Evolutionary conservation across 2,329 filamentous ascomycete genomes (phyloP).

Genomic region (Fusarium caatingaense): DNA sequence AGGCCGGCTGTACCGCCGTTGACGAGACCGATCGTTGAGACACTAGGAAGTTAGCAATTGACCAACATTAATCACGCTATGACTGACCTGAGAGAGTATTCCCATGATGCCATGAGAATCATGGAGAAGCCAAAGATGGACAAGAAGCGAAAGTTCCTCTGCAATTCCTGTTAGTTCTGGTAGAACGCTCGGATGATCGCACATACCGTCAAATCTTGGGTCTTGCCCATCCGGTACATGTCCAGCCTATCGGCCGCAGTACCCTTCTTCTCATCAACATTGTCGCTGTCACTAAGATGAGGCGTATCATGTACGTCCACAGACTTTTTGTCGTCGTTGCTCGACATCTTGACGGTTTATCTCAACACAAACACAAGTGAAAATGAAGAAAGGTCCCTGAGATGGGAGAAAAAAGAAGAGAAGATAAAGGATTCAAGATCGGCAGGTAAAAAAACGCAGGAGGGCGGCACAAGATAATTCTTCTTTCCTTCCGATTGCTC

Average conservation of each 20-base stretch:
- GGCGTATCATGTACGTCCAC: conserved; percentile 2
- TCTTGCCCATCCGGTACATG: conserved; percentile 42
- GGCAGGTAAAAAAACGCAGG: not conserved
- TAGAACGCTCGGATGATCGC: accelerated
- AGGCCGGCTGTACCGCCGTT: conserved; percentile 61
- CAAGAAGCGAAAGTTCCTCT: conserved; percentile 59
- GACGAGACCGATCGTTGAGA: conserved; percentile 40
- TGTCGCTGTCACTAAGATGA: not conserved
- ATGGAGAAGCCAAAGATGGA: conserved; percentile 61
- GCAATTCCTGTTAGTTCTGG: accelerated
- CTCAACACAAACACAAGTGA: not conserved
- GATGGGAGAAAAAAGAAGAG: not conserved
- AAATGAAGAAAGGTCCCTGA: not conserved
- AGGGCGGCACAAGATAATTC: not conserved
- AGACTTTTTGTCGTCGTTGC: conserved; percentile 21
- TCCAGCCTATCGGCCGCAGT: conserved; percentile 39
- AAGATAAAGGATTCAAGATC: not conserved
- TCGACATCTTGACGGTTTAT: conserved; percentile 23
- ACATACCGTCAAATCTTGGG: conserved; percentile 42
- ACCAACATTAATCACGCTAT: accelerated
- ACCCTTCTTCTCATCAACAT: conserved; percentile 40
- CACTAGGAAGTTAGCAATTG: not conserved
- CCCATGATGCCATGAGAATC: conserved; percentile 59
- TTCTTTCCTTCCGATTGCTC: not conserved
- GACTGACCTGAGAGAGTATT: conserved; percentile 53